Evolutionary conservation across 257 asterid genomes (phyloP).

Genomic region (Gardenia jasminoides): DNA sequence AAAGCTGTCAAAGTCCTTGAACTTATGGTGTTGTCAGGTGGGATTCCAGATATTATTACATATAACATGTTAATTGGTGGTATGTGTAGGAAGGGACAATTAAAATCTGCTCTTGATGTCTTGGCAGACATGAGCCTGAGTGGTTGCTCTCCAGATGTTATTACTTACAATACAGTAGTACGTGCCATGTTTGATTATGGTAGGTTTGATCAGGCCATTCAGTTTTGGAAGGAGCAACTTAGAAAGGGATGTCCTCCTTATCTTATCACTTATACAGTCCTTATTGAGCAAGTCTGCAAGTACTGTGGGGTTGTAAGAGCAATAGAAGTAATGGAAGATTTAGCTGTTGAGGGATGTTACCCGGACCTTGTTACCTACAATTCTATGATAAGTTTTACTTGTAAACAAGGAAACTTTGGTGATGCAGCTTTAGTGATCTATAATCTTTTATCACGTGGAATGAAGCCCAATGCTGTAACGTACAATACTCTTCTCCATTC

Average conservation of each 20-base stretch:
- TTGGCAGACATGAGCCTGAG: constrained; percentile 75
- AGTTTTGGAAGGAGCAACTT: constrained; percentile 75
- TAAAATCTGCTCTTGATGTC: constrained; percentile 54
- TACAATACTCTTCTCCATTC: constrained; percentile 84
- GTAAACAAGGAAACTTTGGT: constrained; percentile 56
- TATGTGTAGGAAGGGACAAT: constrained; percentile 58
- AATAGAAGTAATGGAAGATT: constrained; percentile 73
- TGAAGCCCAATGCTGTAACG: constrained; percentile 66
- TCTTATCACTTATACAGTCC: constrained; percentile 63
- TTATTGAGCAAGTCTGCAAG: constrained; percentile 58
- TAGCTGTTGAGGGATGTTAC: constrained; percentile 75
- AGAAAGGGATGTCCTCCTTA: constrained; percentile 87
- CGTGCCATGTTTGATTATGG: constrained; percentile 65
- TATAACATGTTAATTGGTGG: constrained; percentile 84
- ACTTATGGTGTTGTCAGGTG: constrained; percentile 82
- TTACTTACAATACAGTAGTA: constrained; percentile 66
- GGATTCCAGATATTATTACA: constrained; percentile 80
- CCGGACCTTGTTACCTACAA: constrained; percentile 85
- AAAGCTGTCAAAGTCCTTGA: constrained; percentile 67
- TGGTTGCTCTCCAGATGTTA: constrained; percentile 84
- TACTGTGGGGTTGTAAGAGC: constrained; percentile 59
- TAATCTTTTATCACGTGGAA: constrained; percentile 59
- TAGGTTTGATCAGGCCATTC: constrained; percentile 58
- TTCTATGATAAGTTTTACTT: constrained; percentile 61
- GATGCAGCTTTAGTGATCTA: constrained; percentile 47